A percentile compares a stretch with the other conserved stretches of the same genome.
Conservation (phyloP, 2,329 filamentous ascomycete species). For the Canariomyces notabilis region DNA sequence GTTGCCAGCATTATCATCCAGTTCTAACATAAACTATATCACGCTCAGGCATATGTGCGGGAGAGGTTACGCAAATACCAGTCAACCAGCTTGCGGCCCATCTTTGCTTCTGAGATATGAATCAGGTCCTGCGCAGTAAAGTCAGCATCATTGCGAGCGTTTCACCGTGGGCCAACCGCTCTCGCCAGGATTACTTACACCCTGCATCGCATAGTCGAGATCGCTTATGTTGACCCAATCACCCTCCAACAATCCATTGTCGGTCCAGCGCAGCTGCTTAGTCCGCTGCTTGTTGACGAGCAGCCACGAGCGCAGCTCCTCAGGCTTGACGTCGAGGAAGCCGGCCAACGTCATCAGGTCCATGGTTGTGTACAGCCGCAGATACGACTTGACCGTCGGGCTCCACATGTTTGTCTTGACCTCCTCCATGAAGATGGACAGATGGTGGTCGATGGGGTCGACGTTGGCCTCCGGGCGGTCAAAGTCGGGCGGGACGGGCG, state of each 20-base stretch:
- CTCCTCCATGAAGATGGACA: slow-evolving; percentile 98
- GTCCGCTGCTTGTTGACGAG: slow-evolving; percentile 98
- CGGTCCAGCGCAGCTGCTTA: slow-evolving; percentile 90
- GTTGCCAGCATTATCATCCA: slow-evolving; percentile 2
- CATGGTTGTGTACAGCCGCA: slow-evolving; percentile 99
- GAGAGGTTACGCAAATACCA: slow-evolving; percentile 98
- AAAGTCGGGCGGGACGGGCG: slow-evolving; percentile 92
- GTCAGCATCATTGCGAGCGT: slow-evolving; percentile 22
- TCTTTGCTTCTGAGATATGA: slow-evolving; percentile 98
- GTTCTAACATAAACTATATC: neutral
- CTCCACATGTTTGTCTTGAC: slow-evolving; percentile 99
- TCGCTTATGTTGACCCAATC: slow-evolving; percentile 92
- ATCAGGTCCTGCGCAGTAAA: slow-evolving; percentile 68
- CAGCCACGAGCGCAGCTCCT: slow-evolving; percentile 89
- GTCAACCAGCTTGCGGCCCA: slow-evolving; percentile 92
- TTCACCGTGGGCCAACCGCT: too few relatives aligned
- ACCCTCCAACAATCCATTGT: slow-evolving; percentile 83
- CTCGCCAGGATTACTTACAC: slow-evolving; percentile 55
- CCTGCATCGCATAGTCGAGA: slow-evolving; percentile 94
- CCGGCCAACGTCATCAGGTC: slow-evolving; percentile 96
- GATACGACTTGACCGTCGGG: slow-evolving; percentile 95
- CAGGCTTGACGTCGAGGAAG: slow-evolving; percentile 95
- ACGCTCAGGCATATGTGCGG: slow-evolving; percentile 71
- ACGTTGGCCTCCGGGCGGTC: slow-evolving; percentile 94
- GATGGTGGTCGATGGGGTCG: slow-evolving; percentile 95